These are phyloP conservation scores for Pleoardoris graminearum DNA, from an alignment of 2,329 filamentous ascomycete genomes.

Conservation along the genomic window DNA sequence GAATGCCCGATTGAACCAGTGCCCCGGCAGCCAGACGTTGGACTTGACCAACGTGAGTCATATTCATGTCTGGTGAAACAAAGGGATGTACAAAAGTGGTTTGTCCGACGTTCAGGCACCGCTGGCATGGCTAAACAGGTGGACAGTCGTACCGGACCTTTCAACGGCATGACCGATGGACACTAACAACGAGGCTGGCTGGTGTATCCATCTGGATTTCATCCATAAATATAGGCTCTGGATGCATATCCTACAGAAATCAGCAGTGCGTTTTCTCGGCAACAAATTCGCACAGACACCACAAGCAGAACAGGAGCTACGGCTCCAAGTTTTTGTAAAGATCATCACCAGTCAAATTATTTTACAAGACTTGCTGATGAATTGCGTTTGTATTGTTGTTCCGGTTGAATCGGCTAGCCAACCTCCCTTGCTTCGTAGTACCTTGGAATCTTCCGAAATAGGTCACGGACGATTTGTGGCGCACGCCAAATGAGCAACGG, in stretches of 20 bases:
- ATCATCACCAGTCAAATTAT: neutral
- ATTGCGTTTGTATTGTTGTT: neutral
- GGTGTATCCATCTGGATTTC: neutral
- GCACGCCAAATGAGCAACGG: neutral
- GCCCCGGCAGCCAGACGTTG: neutral
- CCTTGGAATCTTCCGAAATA: neutral
- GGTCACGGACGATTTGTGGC: neutral
- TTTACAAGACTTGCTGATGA: neutral
- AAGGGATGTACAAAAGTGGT: neutral
- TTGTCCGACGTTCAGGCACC: neutral
- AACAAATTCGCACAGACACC: too few species aligned
- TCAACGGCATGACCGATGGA: slow-evolving; percentile 1
- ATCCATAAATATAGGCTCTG: neutral
- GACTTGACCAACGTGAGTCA: slow-evolving; percentile 1
- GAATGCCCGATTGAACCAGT: neutral
- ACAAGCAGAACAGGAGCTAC: too few species aligned
- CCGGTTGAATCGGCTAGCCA: neutral
- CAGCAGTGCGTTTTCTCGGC: too few species aligned
- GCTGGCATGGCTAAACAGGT: neutral
- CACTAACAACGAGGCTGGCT: slow-evolving; percentile 9
- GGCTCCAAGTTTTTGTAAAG: too few species aligned
- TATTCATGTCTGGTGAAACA: neutral
- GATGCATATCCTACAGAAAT: too few species aligned
- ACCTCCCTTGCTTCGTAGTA: slow-evolving; percentile 2
- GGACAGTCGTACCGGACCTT: slow-evolving; percentile 3